Conservation (phyloP, 2,329 filamentous ascomycete genomes). For the Pezicula rhizophila region DNA sequence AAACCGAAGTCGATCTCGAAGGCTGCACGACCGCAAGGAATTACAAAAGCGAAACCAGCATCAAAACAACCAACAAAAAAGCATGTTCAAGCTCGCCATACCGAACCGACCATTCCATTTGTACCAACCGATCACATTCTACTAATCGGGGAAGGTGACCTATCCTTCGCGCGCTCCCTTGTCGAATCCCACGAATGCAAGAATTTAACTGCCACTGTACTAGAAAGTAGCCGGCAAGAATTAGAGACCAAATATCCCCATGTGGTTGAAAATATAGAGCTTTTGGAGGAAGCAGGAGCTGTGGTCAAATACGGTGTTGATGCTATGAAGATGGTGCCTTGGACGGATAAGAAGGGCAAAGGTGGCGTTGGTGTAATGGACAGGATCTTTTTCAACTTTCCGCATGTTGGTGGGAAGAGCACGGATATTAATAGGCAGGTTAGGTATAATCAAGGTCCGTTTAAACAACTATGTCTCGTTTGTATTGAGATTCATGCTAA, state of each 20-base stretch:
- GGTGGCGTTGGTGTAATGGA: constrained; percentile 50
- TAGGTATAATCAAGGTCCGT: constrained; percentile 68
- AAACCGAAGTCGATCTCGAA: constrained; percentile 3
- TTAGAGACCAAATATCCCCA: constrained; percentile 72
- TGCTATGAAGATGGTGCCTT: constrained; percentile 56
- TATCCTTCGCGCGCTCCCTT: constrained; percentile 69
- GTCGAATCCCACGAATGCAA: constrained; percentile 59
- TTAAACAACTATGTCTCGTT: background rate
- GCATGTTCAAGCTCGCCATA: constrained; percentile 20
- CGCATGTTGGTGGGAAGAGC: constrained; percentile 85
- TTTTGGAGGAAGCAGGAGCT: constrained; percentile 39
- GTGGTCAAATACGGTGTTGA: constrained; percentile 58
- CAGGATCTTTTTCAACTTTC: constrained; percentile 91
- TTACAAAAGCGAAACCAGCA: constrained; percentile 2
- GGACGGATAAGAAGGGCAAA: constrained; percentile 19
- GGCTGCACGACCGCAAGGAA: constrained; percentile 1
- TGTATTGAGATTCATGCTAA: background rate
- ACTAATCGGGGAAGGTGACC: constrained; percentile 73
- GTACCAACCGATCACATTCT: constrained; percentile 60
- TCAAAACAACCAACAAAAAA: constrained; percentile 4
- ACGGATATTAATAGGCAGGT: constrained; percentile 95
- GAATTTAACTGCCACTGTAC: constrained; percentile 63
- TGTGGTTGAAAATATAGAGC: constrained; percentile 50
- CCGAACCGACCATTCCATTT: constrained; percentile 60
- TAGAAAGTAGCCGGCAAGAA: constrained; percentile 50